Base-by-base conservation (phyloP, 1,284 basidiomycete species). In the Fomitiporia mediterranea region DNA sequence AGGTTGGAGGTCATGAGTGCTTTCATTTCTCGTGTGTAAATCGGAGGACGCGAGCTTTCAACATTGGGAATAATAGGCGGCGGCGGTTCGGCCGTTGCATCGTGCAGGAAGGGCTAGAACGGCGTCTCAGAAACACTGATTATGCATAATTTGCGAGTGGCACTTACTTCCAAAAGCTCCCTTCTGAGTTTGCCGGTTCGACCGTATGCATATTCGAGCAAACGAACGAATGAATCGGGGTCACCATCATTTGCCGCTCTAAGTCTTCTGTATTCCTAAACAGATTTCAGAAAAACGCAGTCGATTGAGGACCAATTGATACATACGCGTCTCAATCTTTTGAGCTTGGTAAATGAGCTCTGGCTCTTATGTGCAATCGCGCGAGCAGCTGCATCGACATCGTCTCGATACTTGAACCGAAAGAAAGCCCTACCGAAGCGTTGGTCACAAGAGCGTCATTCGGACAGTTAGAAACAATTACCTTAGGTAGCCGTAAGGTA, bases 181-280 rank as follows among this genome's bases (percentile, higher is more conserved):
- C 80, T 77, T 62, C 75, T 79, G 19, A 91, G 68, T 64, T 80
- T 85, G 11, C 90, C 91, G 59, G 78, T 80, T 56, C 86, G 75
- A 17, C 87, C 91, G 68, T 90, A 91, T n/a, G 89, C 89, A n/a
- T 82, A 65, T 61, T 84, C 78, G 19, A 91, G 72, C n/a, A 89
- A 67, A 56, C 79, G 74, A 7, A 71, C 70, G 60, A 89, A 83
- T n/a, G 82, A 78, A 53, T 73, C 67, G 39, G 65, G 59, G 50
- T 78, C 69, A 6, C 84, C 81, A 7, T 66, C 63, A 63, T 83
- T 87, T 7, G 87, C 88, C 37, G 69, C 72, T 64, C 76, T 69
- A 4, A 93, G 68, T 50, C 72, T 79, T 43, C 70, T 70, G 53
- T 86, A 65, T 44, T 80, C 79, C 89, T 91, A 61, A 13, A 25